Evolutionary conservation across 495 filamentous ascomycete species (phyloP).

Genomic region (Podospora comata): DNA sequence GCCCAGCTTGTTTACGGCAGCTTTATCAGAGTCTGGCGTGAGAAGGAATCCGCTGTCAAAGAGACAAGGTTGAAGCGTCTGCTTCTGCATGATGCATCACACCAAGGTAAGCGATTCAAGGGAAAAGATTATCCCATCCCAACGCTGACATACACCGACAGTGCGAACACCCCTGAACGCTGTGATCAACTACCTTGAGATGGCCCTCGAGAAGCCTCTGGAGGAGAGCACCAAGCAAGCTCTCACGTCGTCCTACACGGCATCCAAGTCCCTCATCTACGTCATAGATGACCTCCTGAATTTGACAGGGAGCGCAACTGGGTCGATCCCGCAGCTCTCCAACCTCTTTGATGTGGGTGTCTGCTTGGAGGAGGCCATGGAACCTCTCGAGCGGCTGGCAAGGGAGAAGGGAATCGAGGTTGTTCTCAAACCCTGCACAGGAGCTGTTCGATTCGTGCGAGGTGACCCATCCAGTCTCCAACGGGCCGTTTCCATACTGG

Average conservation of each 20-base stretch:
- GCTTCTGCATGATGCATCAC: slow-evolving; percentile 76
- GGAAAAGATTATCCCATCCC: background rate
- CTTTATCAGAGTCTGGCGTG: slow-evolving; percentile 76
- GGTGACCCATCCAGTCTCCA: slow-evolving; percentile 70
- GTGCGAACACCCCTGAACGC: slow-evolving; percentile 82
- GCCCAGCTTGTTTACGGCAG: slow-evolving; percentile 75
- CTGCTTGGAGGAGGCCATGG: slow-evolving; percentile 65
- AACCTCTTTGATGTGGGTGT: slow-evolving; percentile 64
- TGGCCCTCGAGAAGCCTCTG: slow-evolving; percentile 71
- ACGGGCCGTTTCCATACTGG: slow-evolving; percentile 70
- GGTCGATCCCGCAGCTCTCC: slow-evolving; percentile 64
- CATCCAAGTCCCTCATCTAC: slow-evolving; percentile 87
- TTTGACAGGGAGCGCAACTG: slow-evolving; percentile 74
- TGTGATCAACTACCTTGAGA: slow-evolving; percentile 86
- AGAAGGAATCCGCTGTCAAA: slow-evolving; percentile 57
- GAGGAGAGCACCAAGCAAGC: slow-evolving; percentile 74
- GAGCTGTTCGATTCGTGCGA: slow-evolving; percentile 57
- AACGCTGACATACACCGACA: slow-evolving; percentile 37
- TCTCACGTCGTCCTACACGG: slow-evolving; percentile 72
- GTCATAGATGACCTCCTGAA: slow-evolving; percentile 87
- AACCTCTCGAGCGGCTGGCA: slow-evolving; percentile 62
- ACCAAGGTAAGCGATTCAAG: slow-evolving; percentile 34
- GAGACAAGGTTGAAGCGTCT: slow-evolving; percentile 68
- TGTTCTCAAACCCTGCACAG: slow-evolving; percentile 54
- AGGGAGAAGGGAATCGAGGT: slow-evolving; percentile 66